These are phyloP conservation scores for Annulohypoxylon moriforme DNA, from an alignment of 495 filamentous ascomycete genomes.

Conservation along the genomic window DNA sequence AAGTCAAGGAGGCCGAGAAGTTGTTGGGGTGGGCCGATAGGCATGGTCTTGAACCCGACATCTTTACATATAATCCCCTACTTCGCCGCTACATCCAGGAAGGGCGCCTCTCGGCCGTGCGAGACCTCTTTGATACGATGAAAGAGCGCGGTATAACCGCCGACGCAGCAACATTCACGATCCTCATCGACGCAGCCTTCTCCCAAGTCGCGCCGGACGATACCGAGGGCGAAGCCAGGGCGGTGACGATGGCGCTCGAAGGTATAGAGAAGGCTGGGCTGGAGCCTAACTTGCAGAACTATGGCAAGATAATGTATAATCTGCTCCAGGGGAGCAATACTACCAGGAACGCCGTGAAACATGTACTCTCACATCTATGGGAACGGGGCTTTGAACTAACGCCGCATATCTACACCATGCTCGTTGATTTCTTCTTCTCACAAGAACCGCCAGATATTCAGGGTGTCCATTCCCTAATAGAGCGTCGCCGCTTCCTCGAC, in stretches of 20 bases:
- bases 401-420: slow-evolving; percentile 74
- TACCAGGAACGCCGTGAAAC: slow-evolving; percentile 63
- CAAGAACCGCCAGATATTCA: slow-evolving; percentile 65
- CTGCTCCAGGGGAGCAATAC: slow-evolving; percentile 60
- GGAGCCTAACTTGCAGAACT: slow-evolving; percentile 65
- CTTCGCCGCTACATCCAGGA: slow-evolving; percentile 65
- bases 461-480: slow-evolving; percentile 66
- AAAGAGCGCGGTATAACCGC: slow-evolving; percentile 44
- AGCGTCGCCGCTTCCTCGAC: slow-evolving; percentile 53
- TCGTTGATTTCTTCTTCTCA: slow-evolving; percentile 74
- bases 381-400: slow-evolving; percentile 61
- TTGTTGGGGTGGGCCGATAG: slow-evolving; percentile 69
- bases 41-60: slow-evolving; percentile 68
- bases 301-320: slow-evolving; percentile 71
- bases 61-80: slow-evolving; percentile 76
- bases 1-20: slow-evolving; percentile 49
- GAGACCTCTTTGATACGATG: slow-evolving; percentile 59
- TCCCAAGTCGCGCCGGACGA: slow-evolving; percentile 26
- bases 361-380: slow-evolving; percentile 70
- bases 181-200: slow-evolving; percentile 56
- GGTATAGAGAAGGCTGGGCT: slow-evolving; percentile 67
- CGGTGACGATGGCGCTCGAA: slow-evolving; percentile 56
- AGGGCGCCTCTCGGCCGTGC: slow-evolving; percentile 50
- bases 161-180: slow-evolving; percentile 57
- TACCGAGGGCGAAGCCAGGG: slow-evolving; percentile 47